phyloP scores from a whole-genome alignment of 2,329 filamentous ascomycete genomes.

The Tolypocladium cylindrosporum region DNA sequence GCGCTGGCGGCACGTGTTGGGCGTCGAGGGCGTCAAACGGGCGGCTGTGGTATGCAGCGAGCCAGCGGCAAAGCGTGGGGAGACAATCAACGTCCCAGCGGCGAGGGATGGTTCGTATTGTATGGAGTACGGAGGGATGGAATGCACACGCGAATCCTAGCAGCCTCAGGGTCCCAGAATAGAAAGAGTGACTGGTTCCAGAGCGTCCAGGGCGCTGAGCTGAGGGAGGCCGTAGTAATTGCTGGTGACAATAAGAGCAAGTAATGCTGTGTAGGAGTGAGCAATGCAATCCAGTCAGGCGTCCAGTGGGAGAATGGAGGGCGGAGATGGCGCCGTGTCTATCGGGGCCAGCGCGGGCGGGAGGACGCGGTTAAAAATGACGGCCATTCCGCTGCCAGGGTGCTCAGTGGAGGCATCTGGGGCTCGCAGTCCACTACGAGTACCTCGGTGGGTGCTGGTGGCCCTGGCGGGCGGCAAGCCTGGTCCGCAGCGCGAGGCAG shows the following conservation, averaged over 20 bases:
- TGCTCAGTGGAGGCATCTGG: neutral
- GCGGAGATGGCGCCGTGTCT: neutral
- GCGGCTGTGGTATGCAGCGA: neutral
- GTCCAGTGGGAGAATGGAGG: neutral
- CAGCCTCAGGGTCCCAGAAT: neutral
- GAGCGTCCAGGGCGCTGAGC: neutral
- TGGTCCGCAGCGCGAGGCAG: neutral
- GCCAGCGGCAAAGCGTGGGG: neutral
- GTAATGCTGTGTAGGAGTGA: neutral
- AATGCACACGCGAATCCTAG: neutral
- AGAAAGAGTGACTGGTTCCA: neutral
- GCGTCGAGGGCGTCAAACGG: neutral
- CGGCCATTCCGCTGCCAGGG: slow-evolving; percentile 6
- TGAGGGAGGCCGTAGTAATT: neutral
- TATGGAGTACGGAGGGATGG: neutral
- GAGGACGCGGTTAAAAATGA: slow-evolving; percentile 9
- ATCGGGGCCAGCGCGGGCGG: neutral
- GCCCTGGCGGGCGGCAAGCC: neutral
- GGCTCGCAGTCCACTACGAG: neutral
- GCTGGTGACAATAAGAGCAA: neutral
- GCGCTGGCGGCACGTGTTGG: neutral
- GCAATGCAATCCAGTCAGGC: neutral
- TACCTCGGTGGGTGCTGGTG: neutral
- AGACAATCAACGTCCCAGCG: neutral
- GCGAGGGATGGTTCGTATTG: neutral